Evolutionary conservation across 2,329 filamentous ascomycete genomes (phyloP), one percentile per base, ranked within the genome.

Genomic region (Lasiodiplodia hormozganensis): DNA sequence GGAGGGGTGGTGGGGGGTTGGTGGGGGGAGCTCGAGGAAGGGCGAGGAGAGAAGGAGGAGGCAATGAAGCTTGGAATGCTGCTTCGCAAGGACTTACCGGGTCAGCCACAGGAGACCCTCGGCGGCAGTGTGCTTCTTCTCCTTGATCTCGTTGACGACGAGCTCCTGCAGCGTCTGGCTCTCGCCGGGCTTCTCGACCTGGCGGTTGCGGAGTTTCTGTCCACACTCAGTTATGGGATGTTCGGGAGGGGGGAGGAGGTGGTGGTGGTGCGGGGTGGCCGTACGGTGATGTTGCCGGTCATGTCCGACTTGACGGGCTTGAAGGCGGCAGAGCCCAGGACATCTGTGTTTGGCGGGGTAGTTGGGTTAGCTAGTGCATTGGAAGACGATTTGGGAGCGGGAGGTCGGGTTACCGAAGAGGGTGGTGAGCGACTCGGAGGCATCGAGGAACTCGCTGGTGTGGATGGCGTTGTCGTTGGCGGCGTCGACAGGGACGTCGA

Each of bases 101-200:
- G 90, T 87, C 70, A 97, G 87, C 96, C 96, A 99, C 70, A 98
- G 81, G 64, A 97, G 86, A 66, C 94, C 96, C 82, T 97, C 94
- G 14, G 93, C 91, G 67, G 96, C 95, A 68, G 84, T 87, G 84
- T 97, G 92, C 82, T 96, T 94, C 86, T 94, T 95, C 71, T 88
- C 87, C 85, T 94, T 94, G 78, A 97, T 85, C 85, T 99, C 96
- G 79, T 94, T 96, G 72, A 89, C 80, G 74, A 92, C 91, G 60
- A 98, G 92, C 57, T 90, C 88, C 83, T 99, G 96, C 68, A 99
- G 85, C 68, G 89, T 97, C 75, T 87, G 85, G n/a, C 92, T 96
- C 72, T 94, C 90, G 66, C 85, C 85, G 36, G 94, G 93, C 68
- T 92, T 89, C 68, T 90, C 92, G 67, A 90, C 86, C 79, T 95